These are phyloP conservation scores for Sporobolomyces roseus DNA, from an alignment of 768 basidiomycete species.

Conservation along the genomic window DNA sequence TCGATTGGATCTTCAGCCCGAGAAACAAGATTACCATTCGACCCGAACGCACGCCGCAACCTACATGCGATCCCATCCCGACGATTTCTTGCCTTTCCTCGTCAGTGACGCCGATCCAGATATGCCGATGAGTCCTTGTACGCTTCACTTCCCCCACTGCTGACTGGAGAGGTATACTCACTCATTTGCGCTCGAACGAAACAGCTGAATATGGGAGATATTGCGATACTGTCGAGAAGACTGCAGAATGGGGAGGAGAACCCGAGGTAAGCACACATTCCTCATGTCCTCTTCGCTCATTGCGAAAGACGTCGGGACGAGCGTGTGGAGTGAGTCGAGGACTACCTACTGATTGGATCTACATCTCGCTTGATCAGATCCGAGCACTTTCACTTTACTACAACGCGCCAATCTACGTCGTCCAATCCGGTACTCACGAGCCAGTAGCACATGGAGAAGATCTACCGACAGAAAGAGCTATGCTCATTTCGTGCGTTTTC, in stretches of 20 bases:
- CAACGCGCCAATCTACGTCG: conserved; percentile 79
- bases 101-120: conserved; percentile 63
- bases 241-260: conserved; percentile 94
- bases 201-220: conserved; percentile 56
- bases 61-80: conserved; percentile 75
- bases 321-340: background rate
- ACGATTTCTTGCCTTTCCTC: conserved; percentile 91
- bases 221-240: conserved; percentile 70
- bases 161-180: no score
- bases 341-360: background rate
- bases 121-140: conserved; percentile 58
- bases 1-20: background rate
- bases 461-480: conserved; percentile 54
- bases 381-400: conserved; percentile 77
- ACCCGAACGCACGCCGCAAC: conserved; percentile 68
- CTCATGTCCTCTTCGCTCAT: background rate
- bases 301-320: no score
- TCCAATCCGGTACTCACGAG: conserved; percentile 71
- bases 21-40: conserved; percentile 59
- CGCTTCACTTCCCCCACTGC: background rate
- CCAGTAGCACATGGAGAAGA: conserved; percentile 69
- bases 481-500: conserved; percentile 44
- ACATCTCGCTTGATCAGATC: conserved; percentile 53
- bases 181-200: no score
- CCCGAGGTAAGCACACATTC: conserved; percentile 59